phyloP scores from a whole-genome alignment of 106 monocot species.

The Ottelia alismoides region DNA sequence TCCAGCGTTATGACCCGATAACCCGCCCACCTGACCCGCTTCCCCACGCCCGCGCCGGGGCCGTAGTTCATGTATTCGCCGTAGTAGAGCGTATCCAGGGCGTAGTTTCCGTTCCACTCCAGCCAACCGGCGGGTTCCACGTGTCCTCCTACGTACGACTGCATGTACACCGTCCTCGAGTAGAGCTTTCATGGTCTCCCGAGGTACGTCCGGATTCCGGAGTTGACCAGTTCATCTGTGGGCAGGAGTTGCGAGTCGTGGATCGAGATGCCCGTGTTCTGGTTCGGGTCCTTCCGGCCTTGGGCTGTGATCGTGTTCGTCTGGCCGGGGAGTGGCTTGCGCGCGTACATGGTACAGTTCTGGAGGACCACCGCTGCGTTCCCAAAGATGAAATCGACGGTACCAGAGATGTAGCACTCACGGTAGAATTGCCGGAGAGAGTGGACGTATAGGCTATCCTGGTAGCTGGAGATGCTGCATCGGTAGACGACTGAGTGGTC shows the following conservation, averaged over 20 bases:
- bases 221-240: no score
- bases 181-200: no score
- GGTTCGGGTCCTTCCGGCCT: no score
- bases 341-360: no score
- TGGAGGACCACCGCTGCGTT: no score
- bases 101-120: constrained; percentile 41
- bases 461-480: constrained; percentile 10
- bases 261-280: no score
- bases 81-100: constrained; percentile 52
- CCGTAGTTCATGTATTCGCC: constrained; percentile 68
- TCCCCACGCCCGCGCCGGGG: constrained; percentile 28
- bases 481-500: constrained; percentile 8
- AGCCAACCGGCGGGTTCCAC: constrained; percentile 58
- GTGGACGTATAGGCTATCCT: constrained; percentile 15
- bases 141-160: constrained; percentile 35
- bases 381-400: no score
- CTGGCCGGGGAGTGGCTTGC: no score
- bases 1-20: constrained; percentile 38
- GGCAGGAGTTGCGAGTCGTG: no score
- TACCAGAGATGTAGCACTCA: constrained; percentile 7
- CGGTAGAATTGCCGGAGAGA: constrained; percentile 14
- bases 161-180: no score
- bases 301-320: no score
- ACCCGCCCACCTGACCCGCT: constrained; percentile 66
- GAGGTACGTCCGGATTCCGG: no score